Conservation (phyloP, 352 stramenopile species). For the Pythium diclinum region DNA sequence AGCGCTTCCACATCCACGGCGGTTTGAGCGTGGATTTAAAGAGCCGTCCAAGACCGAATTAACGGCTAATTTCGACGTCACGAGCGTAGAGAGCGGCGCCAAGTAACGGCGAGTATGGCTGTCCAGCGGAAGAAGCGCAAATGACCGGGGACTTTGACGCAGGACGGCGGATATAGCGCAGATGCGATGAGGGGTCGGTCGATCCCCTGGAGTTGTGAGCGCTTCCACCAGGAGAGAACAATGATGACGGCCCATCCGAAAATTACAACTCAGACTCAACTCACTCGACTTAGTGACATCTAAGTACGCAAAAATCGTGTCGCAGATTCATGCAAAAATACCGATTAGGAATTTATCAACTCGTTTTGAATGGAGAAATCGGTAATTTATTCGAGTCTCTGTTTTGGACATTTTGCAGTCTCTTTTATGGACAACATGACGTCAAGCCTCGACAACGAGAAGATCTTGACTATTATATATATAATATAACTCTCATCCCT, state of each 20-base stretch:
- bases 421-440: background rate
- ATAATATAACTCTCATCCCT: too few relatives aligned
- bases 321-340: background rate
- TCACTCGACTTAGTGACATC: background rate
- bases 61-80: background rate
- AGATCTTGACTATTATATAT: too few relatives aligned
- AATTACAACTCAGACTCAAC: background rate
- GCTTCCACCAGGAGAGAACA: background rate
- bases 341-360: background rate
- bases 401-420: background rate
- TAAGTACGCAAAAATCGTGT: background rate
- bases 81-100: too few relatives aligned
- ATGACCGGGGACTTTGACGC: too few relatives aligned
- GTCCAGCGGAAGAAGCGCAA: background rate
- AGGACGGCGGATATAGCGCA: background rate
- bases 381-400: background rate
- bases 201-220: background rate
- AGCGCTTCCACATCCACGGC: slow-evolving; percentile 20
- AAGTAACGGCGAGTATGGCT: background rate
- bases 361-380: background rate
- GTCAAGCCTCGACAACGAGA: too few relatives aligned
- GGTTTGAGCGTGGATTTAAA: background rate
- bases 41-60: background rate
- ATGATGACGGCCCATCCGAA: background rate
- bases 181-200: background rate